phyloP scores from a whole-genome alignment of 371 early-diverging fungal species.

The Lichtheimia ramosa region DNA sequence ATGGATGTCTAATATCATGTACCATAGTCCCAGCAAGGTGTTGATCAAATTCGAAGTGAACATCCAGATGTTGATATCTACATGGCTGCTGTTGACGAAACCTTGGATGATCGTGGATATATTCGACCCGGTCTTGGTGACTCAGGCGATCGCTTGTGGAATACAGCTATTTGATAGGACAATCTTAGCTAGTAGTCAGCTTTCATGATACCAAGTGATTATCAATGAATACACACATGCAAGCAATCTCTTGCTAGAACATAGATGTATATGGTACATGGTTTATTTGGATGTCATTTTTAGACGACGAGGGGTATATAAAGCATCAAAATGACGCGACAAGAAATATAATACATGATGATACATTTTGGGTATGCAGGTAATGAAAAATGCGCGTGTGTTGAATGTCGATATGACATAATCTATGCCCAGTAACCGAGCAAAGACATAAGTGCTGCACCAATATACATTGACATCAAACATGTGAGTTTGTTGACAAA shows the following conservation, averaged over 20 bases:
- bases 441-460: constrained; percentile 67
- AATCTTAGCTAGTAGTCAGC: neutral
- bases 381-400: too few relatives aligned
- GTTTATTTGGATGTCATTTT: neutral
- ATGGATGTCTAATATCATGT: neutral
- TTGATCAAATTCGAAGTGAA: constrained; percentile 54
- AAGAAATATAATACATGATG: neutral
- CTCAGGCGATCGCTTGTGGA: constrained; percentile 75
- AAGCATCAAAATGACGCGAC: neutral
- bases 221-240: neutral
- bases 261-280: neutral
- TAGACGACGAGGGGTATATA: neutral
- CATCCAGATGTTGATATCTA: constrained; percentile 79
- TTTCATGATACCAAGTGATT: neutral
- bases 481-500: constrained; percentile 13
- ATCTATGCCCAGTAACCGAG: constrained; percentile 69
- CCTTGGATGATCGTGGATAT: constrained; percentile 64
- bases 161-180: constrained; percentile 26
- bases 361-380: too few relatives aligned
- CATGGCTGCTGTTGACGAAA: constrained; percentile 72
- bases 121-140: constrained; percentile 79
- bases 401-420: too few relatives aligned
- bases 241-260: neutral
- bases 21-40: constrained; percentile 53
- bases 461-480: constrained; percentile 45